Evolutionary conservation across 169 alveolate species (phyloP).

Genomic region (Plasmodium berghei): DNA sequence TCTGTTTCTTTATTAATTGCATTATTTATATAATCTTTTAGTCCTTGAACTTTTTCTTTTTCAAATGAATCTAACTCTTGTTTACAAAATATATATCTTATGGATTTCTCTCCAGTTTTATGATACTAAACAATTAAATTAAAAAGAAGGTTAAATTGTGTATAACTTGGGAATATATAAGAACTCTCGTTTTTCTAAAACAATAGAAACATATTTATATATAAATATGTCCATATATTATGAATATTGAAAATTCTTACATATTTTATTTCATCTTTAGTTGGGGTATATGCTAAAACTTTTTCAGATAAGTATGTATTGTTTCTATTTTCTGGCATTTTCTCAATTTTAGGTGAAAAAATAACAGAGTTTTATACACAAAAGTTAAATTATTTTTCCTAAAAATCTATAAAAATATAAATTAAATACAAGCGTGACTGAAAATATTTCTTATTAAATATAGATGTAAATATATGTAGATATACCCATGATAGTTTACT

Average conservation of each 20-base stretch:
- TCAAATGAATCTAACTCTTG: slow-evolving; percentile 81
- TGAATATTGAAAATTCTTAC: neutral
- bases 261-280: slow-evolving; percentile 56
- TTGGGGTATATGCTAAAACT: slow-evolving; percentile 37
- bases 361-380: too few species aligned
- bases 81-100: slow-evolving; percentile 82
- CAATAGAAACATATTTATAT: too few species aligned
- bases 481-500: too few species aligned
- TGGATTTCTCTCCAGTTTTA: slow-evolving; percentile 77
- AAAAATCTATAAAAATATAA: too few species aligned
- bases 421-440: too few species aligned
- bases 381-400: too few species aligned
- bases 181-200: too few species aligned
- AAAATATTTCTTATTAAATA: too few species aligned
- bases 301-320: slow-evolving; percentile 12
- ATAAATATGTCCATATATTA: too few species aligned
- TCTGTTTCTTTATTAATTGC: slow-evolving; percentile 68
- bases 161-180: neutral
- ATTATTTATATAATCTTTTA: slow-evolving; percentile 80
- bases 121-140: slow-evolving; percentile 27
- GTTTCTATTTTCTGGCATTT: neutral
- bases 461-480: too few species aligned
- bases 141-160: neutral
- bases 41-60: slow-evolving; percentile 78
- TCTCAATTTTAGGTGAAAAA: too few species aligned